These are phyloP conservation scores for Coemansia sp. DNA, from an alignment of 192 early-diverging fungal species.

Conservation along the genomic window DNA sequence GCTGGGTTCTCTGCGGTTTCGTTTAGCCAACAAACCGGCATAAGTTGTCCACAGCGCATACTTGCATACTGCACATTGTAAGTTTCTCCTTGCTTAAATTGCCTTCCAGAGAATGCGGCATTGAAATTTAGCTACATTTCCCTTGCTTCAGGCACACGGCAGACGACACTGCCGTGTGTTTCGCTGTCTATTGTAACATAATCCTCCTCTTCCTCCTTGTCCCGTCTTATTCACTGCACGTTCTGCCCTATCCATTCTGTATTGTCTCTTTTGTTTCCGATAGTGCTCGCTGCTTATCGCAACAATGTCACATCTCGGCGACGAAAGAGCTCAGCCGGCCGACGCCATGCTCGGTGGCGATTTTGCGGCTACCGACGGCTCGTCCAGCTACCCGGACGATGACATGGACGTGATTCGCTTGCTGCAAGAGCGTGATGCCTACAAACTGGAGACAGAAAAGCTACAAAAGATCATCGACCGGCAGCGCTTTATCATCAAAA, in stretches of 20 bases:
- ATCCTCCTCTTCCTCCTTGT: neutral
- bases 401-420: slow-evolving; percentile 41
- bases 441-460: slow-evolving; percentile 78
- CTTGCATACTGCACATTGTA: neutral
- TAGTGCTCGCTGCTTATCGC: neutral
- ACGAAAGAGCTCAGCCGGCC: slow-evolving; percentile 3
- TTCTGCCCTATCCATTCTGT: slow-evolving; percentile 2
- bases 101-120: neutral
- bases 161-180: neutral
- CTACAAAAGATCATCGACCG: slow-evolving; percentile 92
- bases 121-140: neutral
- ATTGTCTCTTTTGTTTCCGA: slow-evolving; percentile 10
- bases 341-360: slow-evolving; percentile 10
- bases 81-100: neutral
- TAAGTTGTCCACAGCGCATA: neutral
- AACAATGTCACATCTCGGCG: slow-evolving; percentile 6
- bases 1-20: neutral
- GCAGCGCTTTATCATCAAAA: slow-evolving; percentile 81
- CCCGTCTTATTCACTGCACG: neutral
- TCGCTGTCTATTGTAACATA: neutral
- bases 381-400: slow-evolving; percentile 6
- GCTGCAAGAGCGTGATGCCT: slow-evolving; percentile 63
- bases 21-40: neutral
- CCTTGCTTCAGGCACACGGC: neutral
- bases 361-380: slow-evolving; percentile 4